A percentile compares a stretch with the other conserved stretches of the same genome.
Evolutionary conservation across 2,329 filamentous ascomycete genomes (phyloP).

Genomic region (Akanthomyces lecanii): DNA sequence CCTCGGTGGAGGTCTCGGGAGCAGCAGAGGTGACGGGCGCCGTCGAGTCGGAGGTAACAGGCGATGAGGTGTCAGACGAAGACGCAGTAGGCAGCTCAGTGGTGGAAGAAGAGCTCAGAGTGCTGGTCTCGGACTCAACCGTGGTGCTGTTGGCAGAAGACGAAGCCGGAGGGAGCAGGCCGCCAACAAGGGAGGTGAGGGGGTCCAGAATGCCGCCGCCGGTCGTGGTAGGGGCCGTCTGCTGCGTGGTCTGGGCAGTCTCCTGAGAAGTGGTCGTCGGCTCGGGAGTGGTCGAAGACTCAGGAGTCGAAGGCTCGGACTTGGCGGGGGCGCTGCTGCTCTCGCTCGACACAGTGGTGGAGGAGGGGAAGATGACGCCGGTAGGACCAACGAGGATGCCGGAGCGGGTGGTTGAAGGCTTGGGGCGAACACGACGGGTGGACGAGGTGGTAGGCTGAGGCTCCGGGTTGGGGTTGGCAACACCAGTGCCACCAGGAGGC

Average conservation of each 20-base stretch:
- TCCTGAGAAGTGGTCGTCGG: neutral
- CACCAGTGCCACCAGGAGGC: conserved; percentile 16
- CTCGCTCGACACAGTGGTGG: neutral
- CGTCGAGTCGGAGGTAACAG: neutral
- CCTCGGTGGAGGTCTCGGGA: conserved; percentile 4
- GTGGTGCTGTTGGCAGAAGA: conserved; percentile 15
- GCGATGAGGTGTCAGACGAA: neutral
- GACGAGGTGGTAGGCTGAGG: conserved; percentile 20
- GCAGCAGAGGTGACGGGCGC: neutral
- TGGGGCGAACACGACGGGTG: conserved; percentile 17
- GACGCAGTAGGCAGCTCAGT: neutral
- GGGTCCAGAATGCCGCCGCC: conserved; percentile 24
- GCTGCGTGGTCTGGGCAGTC: conserved; percentile 10
- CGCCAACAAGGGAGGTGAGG: conserved; percentile 22
- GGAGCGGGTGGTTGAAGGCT: conserved; percentile 15
- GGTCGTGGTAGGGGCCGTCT: conserved; percentile 13
- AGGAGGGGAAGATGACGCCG: conserved; percentile 22
- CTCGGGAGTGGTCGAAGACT: neutral
- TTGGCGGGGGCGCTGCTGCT: neutral
- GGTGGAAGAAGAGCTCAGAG: neutral
- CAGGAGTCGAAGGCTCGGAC: neutral
- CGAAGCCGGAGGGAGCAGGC: conserved; percentile 19
- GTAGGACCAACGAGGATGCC: conserved; percentile 27
- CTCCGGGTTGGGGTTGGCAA: conserved; percentile 7
- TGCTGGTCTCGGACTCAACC: neutral